Percentiles rank a stretch among this genome's conserved stretches.
phyloP scores from a whole-genome alignment of 768 basidiomycete species.

The Naganishia onofrii region DNA sequence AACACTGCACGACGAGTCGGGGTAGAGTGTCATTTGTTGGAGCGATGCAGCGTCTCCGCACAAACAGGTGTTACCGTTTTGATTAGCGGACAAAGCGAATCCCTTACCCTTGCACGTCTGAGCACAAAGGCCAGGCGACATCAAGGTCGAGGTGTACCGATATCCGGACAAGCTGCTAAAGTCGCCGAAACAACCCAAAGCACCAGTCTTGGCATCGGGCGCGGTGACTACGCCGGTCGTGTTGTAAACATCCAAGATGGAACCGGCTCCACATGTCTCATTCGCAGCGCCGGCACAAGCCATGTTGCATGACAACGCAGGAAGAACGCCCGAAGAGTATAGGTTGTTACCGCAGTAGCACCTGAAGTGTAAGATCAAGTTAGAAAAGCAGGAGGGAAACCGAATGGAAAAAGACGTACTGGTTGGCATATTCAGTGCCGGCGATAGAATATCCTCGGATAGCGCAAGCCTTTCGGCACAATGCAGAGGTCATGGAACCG shows the following conservation, averaged over 20 bases:
- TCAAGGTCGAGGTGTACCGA: slow-evolving; percentile 29
- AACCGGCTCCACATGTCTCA: slow-evolving; percentile 35
- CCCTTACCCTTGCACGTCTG: slow-evolving; percentile 36
- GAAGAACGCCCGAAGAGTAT: slow-evolving; percentile 21
- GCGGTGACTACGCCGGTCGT: slow-evolving; percentile 28
- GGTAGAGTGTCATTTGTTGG: slow-evolving; percentile 5
- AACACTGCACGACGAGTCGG: slow-evolving; percentile 35
- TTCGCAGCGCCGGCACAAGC: slow-evolving; percentile 32
- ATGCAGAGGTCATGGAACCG: slow-evolving; percentile 35
- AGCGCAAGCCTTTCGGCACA: slow-evolving; percentile 25
- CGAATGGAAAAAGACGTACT: not conserved
- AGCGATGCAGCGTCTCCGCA: slow-evolving; percentile 39
- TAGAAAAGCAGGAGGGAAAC: not conserved
- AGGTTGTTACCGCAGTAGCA: slow-evolving; percentile 37
- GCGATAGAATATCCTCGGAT: slow-evolving; percentile 28
- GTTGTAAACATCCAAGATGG: slow-evolving; percentile 37
- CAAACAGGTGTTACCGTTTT: slow-evolving; percentile 39
- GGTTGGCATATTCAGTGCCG: slow-evolving; percentile 31
- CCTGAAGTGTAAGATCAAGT: not conserved
- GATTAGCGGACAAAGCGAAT: slow-evolving; percentile 36
- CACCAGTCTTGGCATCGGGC: slow-evolving; percentile 28
- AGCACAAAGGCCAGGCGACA: slow-evolving; percentile 36
- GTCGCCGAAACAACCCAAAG: slow-evolving; percentile 8
- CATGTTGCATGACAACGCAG: slow-evolving; percentile 27
- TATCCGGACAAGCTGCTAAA: slow-evolving; percentile 24